A percentile compares a stretch with the other conserved stretches of the same genome.
These are phyloP conservation scores for Komagataella pseudopastoris DNA, from an alignment of 805 yeast genomes.

Conservation along the genomic window DNA sequence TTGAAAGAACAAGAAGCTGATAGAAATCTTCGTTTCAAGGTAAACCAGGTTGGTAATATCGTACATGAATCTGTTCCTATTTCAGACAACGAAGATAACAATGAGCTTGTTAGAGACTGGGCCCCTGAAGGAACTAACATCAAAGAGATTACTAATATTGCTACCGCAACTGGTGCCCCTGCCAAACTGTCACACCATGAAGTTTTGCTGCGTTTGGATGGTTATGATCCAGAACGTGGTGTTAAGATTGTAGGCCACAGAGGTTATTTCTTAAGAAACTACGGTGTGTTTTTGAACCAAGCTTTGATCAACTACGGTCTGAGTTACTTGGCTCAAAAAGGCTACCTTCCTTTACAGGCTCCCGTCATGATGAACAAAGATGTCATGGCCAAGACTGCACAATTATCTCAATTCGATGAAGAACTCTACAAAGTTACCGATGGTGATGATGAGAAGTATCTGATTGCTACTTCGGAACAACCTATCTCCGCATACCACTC, in stretches of 20 bases:
- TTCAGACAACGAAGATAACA: constrained; percentile 82
- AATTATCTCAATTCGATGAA: constrained; percentile 94
- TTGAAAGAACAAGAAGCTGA: constrained; percentile 74
- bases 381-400: constrained; percentile 98
- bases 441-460: constrained; percentile 94
- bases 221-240: constrained; percentile 98
- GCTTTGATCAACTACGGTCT: constrained; percentile 96
- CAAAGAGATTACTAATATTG: constrained; percentile 43
- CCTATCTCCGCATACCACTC: constrained; percentile 97
- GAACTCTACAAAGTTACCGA: constrained; percentile 94
- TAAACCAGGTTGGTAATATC: constrained; percentile 83
- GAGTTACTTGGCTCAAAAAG: constrained; percentile 63
- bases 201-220: constrained; percentile 84
- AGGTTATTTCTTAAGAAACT: constrained; percentile 90
- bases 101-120: constrained; percentile 81
- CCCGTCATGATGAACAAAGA: constrained; percentile 99
- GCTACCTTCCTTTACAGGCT: constrained; percentile 87
- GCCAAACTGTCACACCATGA: constrained; percentile 91
- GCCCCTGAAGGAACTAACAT: constrained; percentile 50
- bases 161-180: constrained; percentile 64
- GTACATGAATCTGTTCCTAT: constrained; percentile 87
- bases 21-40: constrained; percentile 58
- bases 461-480: constrained; percentile 98
- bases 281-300: constrained; percentile 95
- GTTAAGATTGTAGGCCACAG: constrained; percentile 96